These are phyloP conservation scores for Gossypium australe DNA, from an alignment of 345 rosid species.

Conservation along the genomic window DNA sequence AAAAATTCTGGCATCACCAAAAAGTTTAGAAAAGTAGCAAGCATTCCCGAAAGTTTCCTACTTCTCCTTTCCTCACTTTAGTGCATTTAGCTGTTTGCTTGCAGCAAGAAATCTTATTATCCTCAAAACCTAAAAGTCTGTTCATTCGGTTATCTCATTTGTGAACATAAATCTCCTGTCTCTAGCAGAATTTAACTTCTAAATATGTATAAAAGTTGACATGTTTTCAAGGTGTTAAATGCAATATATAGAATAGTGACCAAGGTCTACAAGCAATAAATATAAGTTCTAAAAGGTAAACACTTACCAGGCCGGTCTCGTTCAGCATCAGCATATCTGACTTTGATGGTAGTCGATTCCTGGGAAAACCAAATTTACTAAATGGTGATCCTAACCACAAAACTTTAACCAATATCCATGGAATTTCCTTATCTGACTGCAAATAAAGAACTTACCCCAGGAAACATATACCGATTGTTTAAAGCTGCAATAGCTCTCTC, in stretches of 20 bases:
- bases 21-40: background rate
- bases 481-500: constrained; percentile 68
- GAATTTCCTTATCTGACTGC: background rate
- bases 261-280: constrained; percentile 2
- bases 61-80: background rate
- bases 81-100: background rate
- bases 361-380: constrained; percentile 21
- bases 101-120: constrained; percentile 11
- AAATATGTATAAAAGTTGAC: constrained; percentile 2
- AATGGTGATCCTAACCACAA: constrained; percentile 9
- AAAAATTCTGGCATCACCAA: background rate
- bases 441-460: constrained; percentile 58
- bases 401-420: background rate
- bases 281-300: background rate
- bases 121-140: background rate
- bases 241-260: background rate
- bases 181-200: background rate
- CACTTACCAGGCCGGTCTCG: constrained; percentile 57
- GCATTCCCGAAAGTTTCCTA: background rate
- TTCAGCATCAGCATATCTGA: constrained; percentile 70
- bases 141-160: background rate
- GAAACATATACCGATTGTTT: constrained; percentile 51
- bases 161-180: background rate
- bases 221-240: background rate
- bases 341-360: constrained; percentile 58